These are phyloP conservation scores for Microdochium trichocladiopsis DNA, from an alignment of 2,329 filamentous ascomycete species.

Conservation along the genomic window DNA sequence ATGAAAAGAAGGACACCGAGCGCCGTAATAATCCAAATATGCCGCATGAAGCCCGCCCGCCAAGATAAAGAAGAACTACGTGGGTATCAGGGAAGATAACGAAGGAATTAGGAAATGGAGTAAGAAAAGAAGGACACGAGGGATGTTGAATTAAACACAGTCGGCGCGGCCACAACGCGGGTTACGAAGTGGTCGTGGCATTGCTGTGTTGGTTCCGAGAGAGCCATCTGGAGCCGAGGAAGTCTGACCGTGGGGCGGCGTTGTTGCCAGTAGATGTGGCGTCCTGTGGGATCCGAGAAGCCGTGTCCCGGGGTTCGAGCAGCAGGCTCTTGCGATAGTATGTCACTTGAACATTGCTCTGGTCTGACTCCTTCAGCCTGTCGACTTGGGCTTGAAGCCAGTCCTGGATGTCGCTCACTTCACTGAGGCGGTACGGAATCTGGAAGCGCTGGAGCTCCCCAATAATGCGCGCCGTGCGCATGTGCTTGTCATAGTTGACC, in stretches of 20 bases:
- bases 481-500: conserved; percentile 98
- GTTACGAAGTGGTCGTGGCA: conserved; percentile 6
- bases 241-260: conserved; percentile 26
- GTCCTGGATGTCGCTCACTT: conserved; percentile 82
- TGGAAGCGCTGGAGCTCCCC: conserved; percentile 94
- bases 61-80: neutral
- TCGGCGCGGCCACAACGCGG: neutral
- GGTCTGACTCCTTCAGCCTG: conserved; percentile 58
- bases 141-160: neutral
- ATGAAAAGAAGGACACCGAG: neutral
- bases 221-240: conserved; percentile 41
- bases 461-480: conserved; percentile 90
- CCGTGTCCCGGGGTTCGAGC: conserved; percentile 66
- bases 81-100: neutral
- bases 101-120: neutral
- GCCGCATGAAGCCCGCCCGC: neutral
- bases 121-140: neutral
- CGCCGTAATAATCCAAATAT: neutral
- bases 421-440: conserved; percentile 77
- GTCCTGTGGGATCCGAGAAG: conserved; percentile 23
- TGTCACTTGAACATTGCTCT: conserved; percentile 50
- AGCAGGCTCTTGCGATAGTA: conserved; percentile 79
- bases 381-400: conserved; percentile 83
- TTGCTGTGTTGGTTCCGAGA: conserved; percentile 33
- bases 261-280: conserved; percentile 12